A percentile compares a stretch with the other conserved stretches of the same genome.
phyloP scores from a whole-genome alignment of 2,329 filamentous ascomycete species.

The Ceratocystis cacaofunesta region DNA sequence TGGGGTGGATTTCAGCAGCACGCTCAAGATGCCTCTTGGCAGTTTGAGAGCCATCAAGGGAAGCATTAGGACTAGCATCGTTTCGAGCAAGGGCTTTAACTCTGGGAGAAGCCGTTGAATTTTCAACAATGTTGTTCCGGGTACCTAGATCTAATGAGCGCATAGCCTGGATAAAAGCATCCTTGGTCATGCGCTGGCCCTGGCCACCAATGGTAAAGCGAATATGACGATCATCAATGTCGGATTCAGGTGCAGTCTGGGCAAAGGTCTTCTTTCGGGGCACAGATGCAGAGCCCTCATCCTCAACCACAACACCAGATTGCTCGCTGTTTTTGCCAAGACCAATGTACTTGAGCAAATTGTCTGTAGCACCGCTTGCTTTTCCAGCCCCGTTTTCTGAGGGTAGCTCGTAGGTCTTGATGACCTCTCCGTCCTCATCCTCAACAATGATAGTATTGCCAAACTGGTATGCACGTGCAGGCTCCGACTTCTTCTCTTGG shows the following conservation, averaged over 20 bases:
- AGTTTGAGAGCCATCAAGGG: not conserved
- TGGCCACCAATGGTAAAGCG: slow-evolving; percentile 62
- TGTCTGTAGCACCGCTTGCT: slow-evolving; percentile 21
- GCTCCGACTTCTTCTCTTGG: slow-evolving; percentile 43
- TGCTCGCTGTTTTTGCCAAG: slow-evolving; percentile 25
- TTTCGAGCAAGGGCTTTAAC: slow-evolving; percentile 37
- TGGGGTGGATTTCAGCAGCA: not conserved
- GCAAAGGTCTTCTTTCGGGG: slow-evolving; percentile 26
- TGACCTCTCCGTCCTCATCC: slow-evolving; percentile 71
- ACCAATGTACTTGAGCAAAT: slow-evolving; percentile 39
- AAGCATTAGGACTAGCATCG: slow-evolving; percentile 20
- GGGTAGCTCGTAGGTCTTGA: slow-evolving; percentile 69
- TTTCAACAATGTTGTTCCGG: slow-evolving; percentile 38
- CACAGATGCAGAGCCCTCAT: slow-evolving; percentile 20
- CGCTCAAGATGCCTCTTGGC: not conserved
- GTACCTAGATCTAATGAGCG: slow-evolving; percentile 55
- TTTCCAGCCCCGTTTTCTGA: slow-evolving; percentile 28
- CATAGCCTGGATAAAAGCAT: slow-evolving; percentile 63
- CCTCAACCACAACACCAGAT: not conserved
- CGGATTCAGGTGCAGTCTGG: slow-evolving; percentile 29
- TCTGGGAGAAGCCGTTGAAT: slow-evolving; percentile 33
- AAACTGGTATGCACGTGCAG: slow-evolving; percentile 72
- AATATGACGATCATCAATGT: slow-evolving; percentile 54
- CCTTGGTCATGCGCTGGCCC: slow-evolving; percentile 63
- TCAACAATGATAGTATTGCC: slow-evolving; percentile 81